Percentiles rank a stretch among this genome's conserved stretches.
phyloP scores from a whole-genome alignment of 768 basidiomycete species.

The Porphyrellus cyaneotinctus region DNA sequence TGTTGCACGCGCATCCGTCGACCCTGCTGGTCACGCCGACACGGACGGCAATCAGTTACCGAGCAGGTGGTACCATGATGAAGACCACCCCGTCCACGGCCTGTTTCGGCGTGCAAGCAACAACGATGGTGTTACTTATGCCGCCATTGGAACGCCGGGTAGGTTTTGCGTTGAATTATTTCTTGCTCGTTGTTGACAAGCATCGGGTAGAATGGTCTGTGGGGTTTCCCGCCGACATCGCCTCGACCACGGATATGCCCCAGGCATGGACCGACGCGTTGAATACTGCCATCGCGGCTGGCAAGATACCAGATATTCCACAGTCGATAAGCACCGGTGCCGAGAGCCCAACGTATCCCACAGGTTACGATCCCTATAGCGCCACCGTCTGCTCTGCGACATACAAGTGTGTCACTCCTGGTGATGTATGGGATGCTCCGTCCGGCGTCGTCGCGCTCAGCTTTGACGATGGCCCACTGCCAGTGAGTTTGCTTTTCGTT shows the following conservation, averaged over 20 bases:
- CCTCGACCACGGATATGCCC: constrained; percentile 54
- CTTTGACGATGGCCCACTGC: constrained; percentile 80
- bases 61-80: constrained; percentile 56
- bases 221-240: constrained; percentile 51
- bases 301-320: constrained; percentile 71
- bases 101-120: constrained; percentile 55
- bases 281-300: constrained; percentile 57
- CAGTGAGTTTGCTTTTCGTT: constrained; percentile 29
- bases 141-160: constrained; percentile 61
- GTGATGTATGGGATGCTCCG: constrained; percentile 77
- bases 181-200: neutral
- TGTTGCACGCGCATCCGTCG: constrained; percentile 18
- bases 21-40: constrained; percentile 18
- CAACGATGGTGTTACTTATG: constrained; percentile 46
- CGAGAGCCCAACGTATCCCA: constrained; percentile 36
- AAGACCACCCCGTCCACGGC: constrained; percentile 53
- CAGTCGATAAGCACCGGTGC: constrained; percentile 36
- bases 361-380: constrained; percentile 39
- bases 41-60: constrained; percentile 22
- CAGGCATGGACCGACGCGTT: constrained; percentile 70
- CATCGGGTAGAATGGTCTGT: constrained; percentile 52
- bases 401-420: constrained; percentile 57
- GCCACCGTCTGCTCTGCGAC: constrained; percentile 71
- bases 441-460: constrained; percentile 57
- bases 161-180: constrained; percentile 11